These are phyloP conservation scores for Carex pumila DNA, from an alignment of 176 grass and related monocot genomes.

Conservation along the genomic window DNA sequence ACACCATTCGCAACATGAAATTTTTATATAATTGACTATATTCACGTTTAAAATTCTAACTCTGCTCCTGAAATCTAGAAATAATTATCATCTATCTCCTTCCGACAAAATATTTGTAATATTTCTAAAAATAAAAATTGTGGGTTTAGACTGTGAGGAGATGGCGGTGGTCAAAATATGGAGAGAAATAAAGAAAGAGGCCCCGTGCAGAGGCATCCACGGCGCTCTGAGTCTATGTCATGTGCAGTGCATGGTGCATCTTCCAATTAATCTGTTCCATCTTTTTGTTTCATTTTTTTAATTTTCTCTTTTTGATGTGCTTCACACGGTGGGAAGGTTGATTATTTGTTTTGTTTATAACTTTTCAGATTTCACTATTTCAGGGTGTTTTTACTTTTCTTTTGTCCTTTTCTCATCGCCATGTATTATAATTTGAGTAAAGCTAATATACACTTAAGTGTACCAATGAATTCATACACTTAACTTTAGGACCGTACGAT, in stretches of 20 bases:
- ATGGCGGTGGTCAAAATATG: slow-evolving; percentile 2
- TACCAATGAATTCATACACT: too few species aligned
- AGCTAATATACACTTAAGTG: too few species aligned
- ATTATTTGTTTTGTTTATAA: background rate
- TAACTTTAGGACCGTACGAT: too few species aligned
- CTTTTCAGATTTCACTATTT: background rate
- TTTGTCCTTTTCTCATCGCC: background rate
- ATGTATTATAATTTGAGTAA: too few species aligned
- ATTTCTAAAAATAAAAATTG: too few species aligned
- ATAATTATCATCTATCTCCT: too few species aligned
- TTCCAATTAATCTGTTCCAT: background rate
- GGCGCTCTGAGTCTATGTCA: slow-evolving; percentile 10
- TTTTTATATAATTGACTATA: too few species aligned
- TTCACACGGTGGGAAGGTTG: background rate
- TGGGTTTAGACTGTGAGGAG: background rate
- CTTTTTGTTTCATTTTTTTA: background rate
- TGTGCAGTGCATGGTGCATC: background rate
- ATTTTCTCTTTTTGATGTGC: background rate
- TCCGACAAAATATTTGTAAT: too few species aligned
- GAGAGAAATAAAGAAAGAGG: background rate
- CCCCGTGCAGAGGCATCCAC: slow-evolving; percentile 2
- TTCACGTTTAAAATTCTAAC: too few species aligned
- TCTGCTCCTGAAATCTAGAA: too few species aligned
- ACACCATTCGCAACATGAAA: too few species aligned
- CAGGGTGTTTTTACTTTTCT: background rate